Evolutionary conservation across 2,329 filamentous ascomycete species (phyloP).

Genomic region (Ascosphaera aggregata): DNA sequence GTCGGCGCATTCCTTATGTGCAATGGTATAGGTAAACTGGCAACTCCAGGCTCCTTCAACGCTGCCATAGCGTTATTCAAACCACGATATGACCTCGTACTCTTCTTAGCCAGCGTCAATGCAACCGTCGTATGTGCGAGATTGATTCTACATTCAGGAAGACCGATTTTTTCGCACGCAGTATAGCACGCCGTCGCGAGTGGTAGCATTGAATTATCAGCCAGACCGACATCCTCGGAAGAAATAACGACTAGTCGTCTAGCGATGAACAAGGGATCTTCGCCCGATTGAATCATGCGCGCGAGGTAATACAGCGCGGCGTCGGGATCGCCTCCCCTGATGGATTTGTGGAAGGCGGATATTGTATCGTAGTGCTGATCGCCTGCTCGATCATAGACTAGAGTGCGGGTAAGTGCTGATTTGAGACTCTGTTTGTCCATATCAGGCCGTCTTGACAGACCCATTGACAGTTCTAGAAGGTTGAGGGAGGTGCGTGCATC

Average conservation of each 20-base stretch:
- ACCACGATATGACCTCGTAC: conserved; percentile 62
- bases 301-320: conserved; percentile 86
- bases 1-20: conserved; percentile 88
- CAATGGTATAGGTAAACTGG: conserved; percentile 57
- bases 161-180: conserved; percentile 77
- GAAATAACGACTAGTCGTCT: conserved; percentile 86
- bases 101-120: conserved; percentile 60
- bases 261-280: conserved; percentile 82
- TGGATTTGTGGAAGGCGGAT: conserved; percentile 87
- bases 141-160: conserved; percentile 86
- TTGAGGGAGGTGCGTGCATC: conserved; percentile 87
- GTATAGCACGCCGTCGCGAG: conserved; percentile 72
- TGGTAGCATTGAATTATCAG: conserved; percentile 60
- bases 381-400: conserved; percentile 85
- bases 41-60: conserved; percentile 61
- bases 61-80: conserved; percentile 60
- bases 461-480: conserved; percentile 70
- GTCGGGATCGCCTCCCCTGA: conserved; percentile 68
- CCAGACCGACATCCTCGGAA: conserved; percentile 78
- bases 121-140: conserved; percentile 73
- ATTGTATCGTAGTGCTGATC: conserved; percentile 98
- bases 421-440: conserved; percentile 62
- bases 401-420: conserved; percentile 60
- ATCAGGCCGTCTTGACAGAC: conserved; percentile 38
- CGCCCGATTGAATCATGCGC: conserved; percentile 84